Base-by-base conservation (phyloP, 73 alveolate genomes). In the Tetrahymena borealis region DNA sequence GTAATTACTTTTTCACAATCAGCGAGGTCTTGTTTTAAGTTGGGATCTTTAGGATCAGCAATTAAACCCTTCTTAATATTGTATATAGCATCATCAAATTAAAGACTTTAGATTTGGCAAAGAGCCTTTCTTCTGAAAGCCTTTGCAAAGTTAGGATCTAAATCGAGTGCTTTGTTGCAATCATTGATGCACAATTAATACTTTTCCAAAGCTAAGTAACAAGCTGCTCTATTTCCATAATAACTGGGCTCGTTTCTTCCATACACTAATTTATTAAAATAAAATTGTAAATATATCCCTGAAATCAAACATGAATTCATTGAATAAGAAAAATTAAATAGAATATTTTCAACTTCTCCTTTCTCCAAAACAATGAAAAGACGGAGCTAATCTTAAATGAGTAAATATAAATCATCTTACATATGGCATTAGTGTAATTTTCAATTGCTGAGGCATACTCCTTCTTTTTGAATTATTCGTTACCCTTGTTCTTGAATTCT, bases 221-320 rank as follows among this genome's bases (percentile, higher is more conserved):
- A 93, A 38, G 98, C 98, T 2, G 99, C 99, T 78, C 99, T 94
- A 95, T 98, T 98, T 43, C 99, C 98, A 94, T 92, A 96, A 40
- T 93, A 96, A 35, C 93, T 96, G 16, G 98, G 98, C 91, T 98
- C 99, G 24, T 96, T 93, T 36, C 94, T 93, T 85, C 94, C 85
- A 60, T 60, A 60, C 20, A 18, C 85, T 60, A 9, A 24, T 93
- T 39, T 94, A n/a, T n/a, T n/a, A n/a, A n/a, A n/a, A n/a, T n/a
- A n/a, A n/a, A n/a, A n/a, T n/a, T n/a, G n/a, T n/a, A n/a, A n/a
- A n/a, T n/a, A n/a, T n/a, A n/a, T n/a, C n/a, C n/a, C n/a, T n/a
- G n/a, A n/a, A n/a, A n/a, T n/a, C n/a, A n/a, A n/a, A n/a, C n/a
- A n/a, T n/a, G n/a, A n/a, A n/a, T n/a, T n/a, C n/a, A n/a, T n/a